Evolutionary conservation across 768 basidiomycete genomes (phyloP).

Genomic region (Hygrocybe punicea): DNA sequence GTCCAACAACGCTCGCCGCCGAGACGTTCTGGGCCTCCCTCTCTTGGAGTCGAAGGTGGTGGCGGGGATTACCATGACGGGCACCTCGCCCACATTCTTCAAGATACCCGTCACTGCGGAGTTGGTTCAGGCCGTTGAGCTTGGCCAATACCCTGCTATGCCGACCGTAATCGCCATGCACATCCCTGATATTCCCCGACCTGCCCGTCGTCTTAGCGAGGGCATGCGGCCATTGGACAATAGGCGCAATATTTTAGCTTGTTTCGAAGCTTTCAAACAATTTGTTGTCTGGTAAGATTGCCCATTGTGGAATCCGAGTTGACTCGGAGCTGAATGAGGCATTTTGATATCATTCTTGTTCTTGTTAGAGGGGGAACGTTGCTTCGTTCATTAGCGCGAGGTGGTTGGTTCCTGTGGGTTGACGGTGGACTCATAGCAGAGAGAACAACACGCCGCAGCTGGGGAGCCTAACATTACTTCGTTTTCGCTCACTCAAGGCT

Average conservation of each 20-base stretch:
- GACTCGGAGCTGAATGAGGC: too few species aligned
- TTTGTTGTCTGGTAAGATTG: neutral
- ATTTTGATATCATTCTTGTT: too few species aligned
- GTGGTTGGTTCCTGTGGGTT: too few species aligned
- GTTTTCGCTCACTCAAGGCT: too few species aligned
- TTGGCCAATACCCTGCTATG: conserved; percentile 7
- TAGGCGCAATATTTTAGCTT: conserved; percentile 22
- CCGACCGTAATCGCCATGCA: conserved; percentile 7
- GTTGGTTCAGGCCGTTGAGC: conserved; percentile 11
- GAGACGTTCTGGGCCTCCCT: neutral
- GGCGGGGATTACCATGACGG: conserved; percentile 29
- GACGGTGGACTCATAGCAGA: too few species aligned
- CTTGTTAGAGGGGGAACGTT: too few species aligned
- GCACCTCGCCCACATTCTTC: conserved; percentile 30
- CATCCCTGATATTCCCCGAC: conserved; percentile 13
- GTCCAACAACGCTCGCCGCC: conserved; percentile 7
- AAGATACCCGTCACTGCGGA: conserved; percentile 23
- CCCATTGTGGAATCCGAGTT: neutral
- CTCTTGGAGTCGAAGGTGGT: conserved; percentile 13
- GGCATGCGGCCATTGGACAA: conserved; percentile 33
- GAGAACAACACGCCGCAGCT: too few species aligned
- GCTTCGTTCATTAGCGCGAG: too few species aligned
- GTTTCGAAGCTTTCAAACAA: conserved; percentile 32
- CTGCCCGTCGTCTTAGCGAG: conserved; percentile 18
- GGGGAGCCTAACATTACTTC: too few species aligned